These are phyloP conservation scores for Aspergillus oerlinghausenensis DNA, from an alignment of 2,329 filamentous ascomycete species.

Conservation along the genomic window DNA sequence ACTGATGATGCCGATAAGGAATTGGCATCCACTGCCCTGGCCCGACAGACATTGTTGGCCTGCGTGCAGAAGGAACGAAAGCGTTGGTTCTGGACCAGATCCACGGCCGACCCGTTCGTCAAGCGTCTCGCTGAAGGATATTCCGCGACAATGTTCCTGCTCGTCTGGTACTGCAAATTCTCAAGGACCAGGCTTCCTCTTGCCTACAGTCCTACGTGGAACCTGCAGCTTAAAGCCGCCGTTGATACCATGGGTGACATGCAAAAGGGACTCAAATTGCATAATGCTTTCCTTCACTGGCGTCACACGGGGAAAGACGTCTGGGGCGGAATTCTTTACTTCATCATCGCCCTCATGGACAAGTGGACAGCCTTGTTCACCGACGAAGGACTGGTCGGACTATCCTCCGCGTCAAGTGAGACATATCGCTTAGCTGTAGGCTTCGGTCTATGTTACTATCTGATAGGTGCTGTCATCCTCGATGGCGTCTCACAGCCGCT, in stretches of 20 bases:
- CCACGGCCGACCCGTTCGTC: slow-evolving; percentile 44
- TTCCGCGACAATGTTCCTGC: slow-evolving; percentile 47
- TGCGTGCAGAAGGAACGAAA: slow-evolving; percentile 42
- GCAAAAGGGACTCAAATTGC: slow-evolving; percentile 53
- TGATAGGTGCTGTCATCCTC: slow-evolving; percentile 54
- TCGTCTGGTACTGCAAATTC: slow-evolving; percentile 51
- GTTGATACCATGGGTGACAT: slow-evolving; percentile 50
- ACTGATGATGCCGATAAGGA: slow-evolving; percentile 28
- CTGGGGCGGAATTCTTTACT: slow-evolving; percentile 52
- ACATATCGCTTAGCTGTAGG: slow-evolving; percentile 47
- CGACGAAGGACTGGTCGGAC: slow-evolving; percentile 40
- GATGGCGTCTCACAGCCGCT: slow-evolving; percentile 50
- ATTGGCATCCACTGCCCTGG: neutral
- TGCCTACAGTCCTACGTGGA: slow-evolving; percentile 54
- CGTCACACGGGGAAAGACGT: slow-evolving; percentile 52
- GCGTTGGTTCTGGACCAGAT: slow-evolving; percentile 39
- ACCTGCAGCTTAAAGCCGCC: slow-evolving; percentile 52
- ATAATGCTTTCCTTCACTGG: slow-evolving; percentile 56
- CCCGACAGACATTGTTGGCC: slow-evolving; percentile 41
- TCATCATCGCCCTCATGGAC: slow-evolving; percentile 52
- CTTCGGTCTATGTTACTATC: slow-evolving; percentile 54
- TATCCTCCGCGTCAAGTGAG: slow-evolving; percentile 32
- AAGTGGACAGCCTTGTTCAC: slow-evolving; percentile 51
- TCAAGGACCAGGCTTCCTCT: slow-evolving; percentile 46
- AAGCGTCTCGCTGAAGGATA: slow-evolving; percentile 47